Percentiles rank a stretch among this genome's conserved stretches.
These are phyloP conservation scores for Colletotrichum tofieldiae DNA, from an alignment of 2,329 filamentous ascomycete genomes.

Conservation along the genomic window DNA sequence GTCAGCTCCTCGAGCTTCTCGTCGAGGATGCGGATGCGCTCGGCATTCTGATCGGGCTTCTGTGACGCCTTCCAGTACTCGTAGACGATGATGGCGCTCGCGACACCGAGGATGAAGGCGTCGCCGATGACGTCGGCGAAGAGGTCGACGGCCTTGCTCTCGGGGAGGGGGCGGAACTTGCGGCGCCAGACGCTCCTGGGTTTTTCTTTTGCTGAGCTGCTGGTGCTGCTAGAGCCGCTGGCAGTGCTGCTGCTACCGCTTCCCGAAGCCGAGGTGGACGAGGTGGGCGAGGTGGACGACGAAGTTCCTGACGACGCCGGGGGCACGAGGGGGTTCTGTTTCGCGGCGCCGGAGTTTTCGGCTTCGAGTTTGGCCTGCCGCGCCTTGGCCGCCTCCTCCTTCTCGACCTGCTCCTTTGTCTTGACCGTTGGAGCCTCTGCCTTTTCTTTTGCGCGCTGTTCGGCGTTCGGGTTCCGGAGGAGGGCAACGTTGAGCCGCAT, in stretches of 20 bases:
- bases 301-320: slow-evolving; percentile 1
- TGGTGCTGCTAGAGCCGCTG: background rate
- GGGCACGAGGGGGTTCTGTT: slow-evolving; percentile 7
- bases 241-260: slow-evolving; percentile 2
- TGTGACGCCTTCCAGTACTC: slow-evolving; percentile 73
- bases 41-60: slow-evolving; percentile 73
- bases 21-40: slow-evolving; percentile 67
- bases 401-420: slow-evolving; percentile 73
- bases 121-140: slow-evolving; percentile 78
- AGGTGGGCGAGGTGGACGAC: background rate
- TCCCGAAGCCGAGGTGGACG: slow-evolving; percentile 1
- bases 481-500: slow-evolving; percentile 75
- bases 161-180: slow-evolving; percentile 75
- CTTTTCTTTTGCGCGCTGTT: slow-evolving; percentile 72
- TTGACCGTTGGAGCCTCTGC: slow-evolving; percentile 77
- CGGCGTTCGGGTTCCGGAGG: slow-evolving; percentile 71
- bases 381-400: slow-evolving; percentile 65
- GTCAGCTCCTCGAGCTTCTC: slow-evolving; percentile 65
- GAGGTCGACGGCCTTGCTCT: slow-evolving; percentile 76
- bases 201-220: slow-evolving; percentile 21
- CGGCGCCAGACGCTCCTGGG: slow-evolving; percentile 72
- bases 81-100: slow-evolving; percentile 70
- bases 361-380: slow-evolving; percentile 55
- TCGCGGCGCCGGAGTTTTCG: slow-evolving; percentile 21
- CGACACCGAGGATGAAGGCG: slow-evolving; percentile 74